A percentile compares a stretch with the other conserved stretches of the same genome.
Conservation (phyloP, 805 yeast genomes). For the Starmerella powellii region DNA sequence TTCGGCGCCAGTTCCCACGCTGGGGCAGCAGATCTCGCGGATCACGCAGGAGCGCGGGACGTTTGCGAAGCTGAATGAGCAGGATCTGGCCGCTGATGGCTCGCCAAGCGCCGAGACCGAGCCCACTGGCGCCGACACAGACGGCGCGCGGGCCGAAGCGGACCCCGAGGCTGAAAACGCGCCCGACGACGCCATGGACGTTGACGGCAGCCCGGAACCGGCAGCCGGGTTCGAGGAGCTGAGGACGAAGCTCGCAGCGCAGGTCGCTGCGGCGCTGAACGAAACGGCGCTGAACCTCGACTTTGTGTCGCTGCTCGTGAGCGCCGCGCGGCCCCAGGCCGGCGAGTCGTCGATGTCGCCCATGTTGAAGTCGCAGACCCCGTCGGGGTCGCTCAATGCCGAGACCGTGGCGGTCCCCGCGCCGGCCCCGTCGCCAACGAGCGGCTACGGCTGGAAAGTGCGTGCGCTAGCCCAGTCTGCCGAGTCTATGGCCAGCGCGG, state of each 20-base stretch:
- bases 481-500: constrained; percentile 39
- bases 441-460: constrained; percentile 67
- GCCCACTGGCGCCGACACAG: background rate
- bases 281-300: constrained; percentile 83
- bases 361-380: constrained; percentile 21
- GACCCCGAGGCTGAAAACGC: constrained; percentile 22
- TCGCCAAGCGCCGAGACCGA: no score
- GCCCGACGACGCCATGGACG: background rate
- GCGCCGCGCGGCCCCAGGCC: constrained; percentile 72
- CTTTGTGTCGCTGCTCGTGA: constrained; percentile 69
- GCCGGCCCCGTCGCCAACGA: constrained; percentile 13
- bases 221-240: constrained; percentile 21
- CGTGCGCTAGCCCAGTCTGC: constrained; percentile 52
- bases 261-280: constrained; percentile 52
- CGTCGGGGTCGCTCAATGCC: constrained; percentile 27
- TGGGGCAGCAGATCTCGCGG: constrained; percentile 39
- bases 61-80: constrained; percentile 49
- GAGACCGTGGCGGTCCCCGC: constrained; percentile 22
- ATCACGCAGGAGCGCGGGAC: constrained; percentile 50
- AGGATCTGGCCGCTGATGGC: constrained; percentile 28
- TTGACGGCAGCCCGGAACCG: background rate
- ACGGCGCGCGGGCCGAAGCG: constrained; percentile 4
- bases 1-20: constrained; percentile 6
- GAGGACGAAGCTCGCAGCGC: constrained; percentile 22
- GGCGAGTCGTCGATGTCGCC: constrained; percentile 69